Conservation (phyloP, 2,329 filamentous ascomycete genomes). For the Aspergillus chevalieri region DNA sequence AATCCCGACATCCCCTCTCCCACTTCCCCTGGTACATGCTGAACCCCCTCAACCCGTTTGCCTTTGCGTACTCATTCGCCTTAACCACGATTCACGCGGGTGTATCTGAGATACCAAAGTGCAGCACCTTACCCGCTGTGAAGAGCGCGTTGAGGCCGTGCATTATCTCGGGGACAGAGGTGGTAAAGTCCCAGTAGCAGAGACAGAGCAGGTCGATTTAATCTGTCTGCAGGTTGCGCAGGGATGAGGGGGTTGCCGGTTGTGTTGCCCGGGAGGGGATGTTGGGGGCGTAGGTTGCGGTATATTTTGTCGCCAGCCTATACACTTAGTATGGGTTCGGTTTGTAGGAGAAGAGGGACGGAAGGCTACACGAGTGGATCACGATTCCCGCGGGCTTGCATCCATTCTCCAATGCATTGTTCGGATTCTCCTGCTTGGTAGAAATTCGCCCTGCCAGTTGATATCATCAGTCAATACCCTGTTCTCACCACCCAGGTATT, state of each 20-base stretch:
- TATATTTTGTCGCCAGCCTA: conserved; percentile 49
- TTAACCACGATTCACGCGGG: conserved; percentile 58
- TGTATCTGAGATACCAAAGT: conserved; percentile 62
- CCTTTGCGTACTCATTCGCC: conserved; percentile 55
- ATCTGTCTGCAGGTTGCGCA: conserved; percentile 28
- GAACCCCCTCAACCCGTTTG: conserved; percentile 64
- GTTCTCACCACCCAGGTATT: too few relatives aligned
- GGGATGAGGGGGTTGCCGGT: conserved; percentile 27
- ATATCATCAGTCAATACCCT: too few relatives aligned
- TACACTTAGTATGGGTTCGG: background rate
- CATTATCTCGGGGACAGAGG: conserved; percentile 62
- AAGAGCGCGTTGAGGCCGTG: conserved; percentile 60
- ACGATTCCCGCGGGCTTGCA: conserved; percentile 40
- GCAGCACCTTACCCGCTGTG: conserved; percentile 56
- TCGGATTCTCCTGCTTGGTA: conserved; percentile 48
- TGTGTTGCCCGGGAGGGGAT: conserved; percentile 25
- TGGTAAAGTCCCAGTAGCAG: conserved; percentile 58
- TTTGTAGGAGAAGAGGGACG: background rate
- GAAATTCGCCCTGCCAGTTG: conserved; percentile 33
- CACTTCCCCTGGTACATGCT: conserved; percentile 63
- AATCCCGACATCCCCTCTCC: conserved; percentile 56
- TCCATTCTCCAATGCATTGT: conserved; percentile 49
- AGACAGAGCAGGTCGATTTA: conserved; percentile 35
- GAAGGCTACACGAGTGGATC: conserved; percentile 44
- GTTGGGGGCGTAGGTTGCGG: conserved; percentile 27